Evolutionary conservation across 305 asterid species (phyloP).

Genomic region (Withania somnifera): DNA sequence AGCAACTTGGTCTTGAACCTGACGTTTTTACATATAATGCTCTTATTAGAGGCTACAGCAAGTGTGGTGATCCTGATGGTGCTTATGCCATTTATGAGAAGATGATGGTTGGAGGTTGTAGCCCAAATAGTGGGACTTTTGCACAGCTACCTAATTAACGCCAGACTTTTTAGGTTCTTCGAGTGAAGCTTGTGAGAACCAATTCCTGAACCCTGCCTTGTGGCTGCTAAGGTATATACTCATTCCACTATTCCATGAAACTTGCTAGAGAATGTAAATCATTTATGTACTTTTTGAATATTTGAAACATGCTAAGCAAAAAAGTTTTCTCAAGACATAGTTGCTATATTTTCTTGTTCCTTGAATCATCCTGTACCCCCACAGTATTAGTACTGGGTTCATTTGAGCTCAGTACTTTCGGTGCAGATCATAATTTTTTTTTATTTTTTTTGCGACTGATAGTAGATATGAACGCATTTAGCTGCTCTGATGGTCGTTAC

Average conservation of each 20-base stretch:
- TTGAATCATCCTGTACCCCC: not conserved
- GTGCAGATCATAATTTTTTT: not conserved
- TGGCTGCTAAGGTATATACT: not conserved
- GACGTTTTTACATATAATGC: conserved; percentile 83
- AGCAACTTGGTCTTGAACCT: conserved; percentile 50
- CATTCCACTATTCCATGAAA: not conserved
- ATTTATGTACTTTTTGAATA: not conserved
- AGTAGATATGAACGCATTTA: not conserved
- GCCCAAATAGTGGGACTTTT: conserved; percentile 73
- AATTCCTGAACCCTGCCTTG: not conserved
- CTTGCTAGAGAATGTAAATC: not conserved
- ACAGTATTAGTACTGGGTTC: not conserved
- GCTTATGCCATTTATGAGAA: conserved; percentile 77
- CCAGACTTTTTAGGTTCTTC: not conserved
- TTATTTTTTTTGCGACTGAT: not conserved
- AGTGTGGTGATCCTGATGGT: conserved; percentile 55
- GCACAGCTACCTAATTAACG: conserved; percentile 75
- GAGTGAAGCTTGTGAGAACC: not conserved
- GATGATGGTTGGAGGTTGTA: conserved; percentile 83
- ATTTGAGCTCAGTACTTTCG: not conserved
- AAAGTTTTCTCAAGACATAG: not conserved
- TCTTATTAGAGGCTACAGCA: conserved; percentile 68
- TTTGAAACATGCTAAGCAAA: not conserved
- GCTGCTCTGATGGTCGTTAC: not conserved
- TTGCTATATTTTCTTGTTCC: not conserved